These are phyloP conservation scores for Candida anglica DNA, from an alignment of 805 yeast species.

Conservation along the genomic window DNA sequence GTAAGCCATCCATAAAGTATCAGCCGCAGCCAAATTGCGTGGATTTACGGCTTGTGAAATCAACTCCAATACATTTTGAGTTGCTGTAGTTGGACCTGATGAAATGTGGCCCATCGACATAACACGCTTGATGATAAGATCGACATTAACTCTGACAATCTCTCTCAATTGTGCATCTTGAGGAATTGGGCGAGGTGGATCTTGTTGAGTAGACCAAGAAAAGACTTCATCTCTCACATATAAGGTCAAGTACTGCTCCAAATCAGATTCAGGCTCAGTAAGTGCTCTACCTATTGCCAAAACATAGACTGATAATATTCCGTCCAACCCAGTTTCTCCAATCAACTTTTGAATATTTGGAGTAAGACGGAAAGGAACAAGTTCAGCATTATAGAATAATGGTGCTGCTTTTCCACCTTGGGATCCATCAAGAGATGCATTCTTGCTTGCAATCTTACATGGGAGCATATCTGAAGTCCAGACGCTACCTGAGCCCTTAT, in stretches of 20 bases:
- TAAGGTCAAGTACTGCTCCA: constrained; percentile 86
- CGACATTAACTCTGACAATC: constrained; percentile 85
- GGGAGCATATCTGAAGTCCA: constrained; percentile 97
- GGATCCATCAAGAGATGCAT: constrained; percentile 44
- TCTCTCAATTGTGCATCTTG: constrained; percentile 83
- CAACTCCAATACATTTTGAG: constrained; percentile 85
- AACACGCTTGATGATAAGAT: constrained; percentile 74
- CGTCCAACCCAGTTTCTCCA: constrained; percentile 93
- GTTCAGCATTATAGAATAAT: constrained; percentile 82
- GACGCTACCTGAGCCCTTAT: constrained; percentile 78
- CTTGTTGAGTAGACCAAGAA: constrained; percentile 89
- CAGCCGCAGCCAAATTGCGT: constrained; percentile 85
- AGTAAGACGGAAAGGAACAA: constrained; percentile 93
- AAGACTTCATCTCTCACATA: constrained; percentile 95
- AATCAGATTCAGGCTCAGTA: constrained; percentile 86
- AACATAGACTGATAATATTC: constrained; percentile 79
- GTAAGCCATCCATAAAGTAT: constrained; percentile 94
- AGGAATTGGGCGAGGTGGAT: constrained; percentile 64
- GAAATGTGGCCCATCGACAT: constrained; percentile 59
- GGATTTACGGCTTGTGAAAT: constrained; percentile 96
- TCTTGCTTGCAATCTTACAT: constrained; percentile 63
- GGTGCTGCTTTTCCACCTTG: constrained; percentile 63
- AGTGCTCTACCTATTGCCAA: constrained; percentile 84
- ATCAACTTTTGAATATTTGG: constrained; percentile 92
- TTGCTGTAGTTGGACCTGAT: constrained; percentile 70